A percentile compares a stretch with the other conserved stretches of the same genome.
phyloP scores from a whole-genome alignment of 208 protist species.

The Lotmaria passim region DNA sequence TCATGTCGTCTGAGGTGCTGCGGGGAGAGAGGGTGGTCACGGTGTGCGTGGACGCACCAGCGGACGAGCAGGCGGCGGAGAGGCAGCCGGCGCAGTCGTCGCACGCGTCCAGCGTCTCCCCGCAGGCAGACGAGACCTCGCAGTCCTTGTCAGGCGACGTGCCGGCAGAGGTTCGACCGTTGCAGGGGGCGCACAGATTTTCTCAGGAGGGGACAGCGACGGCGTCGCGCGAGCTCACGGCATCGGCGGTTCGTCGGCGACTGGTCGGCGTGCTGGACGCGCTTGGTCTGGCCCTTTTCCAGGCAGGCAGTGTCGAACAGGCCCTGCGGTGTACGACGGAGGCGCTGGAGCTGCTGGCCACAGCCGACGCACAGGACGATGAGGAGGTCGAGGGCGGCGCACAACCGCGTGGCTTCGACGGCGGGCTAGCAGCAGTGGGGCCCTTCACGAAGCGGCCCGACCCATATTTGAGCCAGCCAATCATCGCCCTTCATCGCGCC shows the following conservation, averaged over 20 bases:
- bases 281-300: slow-evolving; percentile 75
- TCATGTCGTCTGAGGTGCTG: neutral
- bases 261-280: slow-evolving; percentile 83
- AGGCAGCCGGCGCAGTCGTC: neutral
- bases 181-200: neutral
- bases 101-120: neutral
- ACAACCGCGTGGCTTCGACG: neutral
- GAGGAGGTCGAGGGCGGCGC: neutral
- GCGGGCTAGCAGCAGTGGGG: neutral
- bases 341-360: slow-evolving; percentile 53
- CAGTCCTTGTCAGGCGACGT: neutral
- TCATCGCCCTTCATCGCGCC: slow-evolving; percentile 71
- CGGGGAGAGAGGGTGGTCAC: neutral
- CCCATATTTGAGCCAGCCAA: slow-evolving; percentile 36
- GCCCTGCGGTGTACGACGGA: slow-evolving; percentile 82
- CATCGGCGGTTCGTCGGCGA: slow-evolving; percentile 50
- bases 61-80: neutral
- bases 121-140: neutral
- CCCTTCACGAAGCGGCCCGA: slow-evolving; percentile 2
- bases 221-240: slow-evolving; percentile 18
- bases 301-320: slow-evolving; percentile 65
- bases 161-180: neutral
- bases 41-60: neutral
- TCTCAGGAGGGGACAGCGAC: neutral
- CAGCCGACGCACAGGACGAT: neutral